Percentiles rank a stretch among this genome's conserved stretches.
These are phyloP conservation scores for Lophium mytilinum DNA, from an alignment of 495 filamentous ascomycete genomes.

Conservation along the genomic window DNA sequence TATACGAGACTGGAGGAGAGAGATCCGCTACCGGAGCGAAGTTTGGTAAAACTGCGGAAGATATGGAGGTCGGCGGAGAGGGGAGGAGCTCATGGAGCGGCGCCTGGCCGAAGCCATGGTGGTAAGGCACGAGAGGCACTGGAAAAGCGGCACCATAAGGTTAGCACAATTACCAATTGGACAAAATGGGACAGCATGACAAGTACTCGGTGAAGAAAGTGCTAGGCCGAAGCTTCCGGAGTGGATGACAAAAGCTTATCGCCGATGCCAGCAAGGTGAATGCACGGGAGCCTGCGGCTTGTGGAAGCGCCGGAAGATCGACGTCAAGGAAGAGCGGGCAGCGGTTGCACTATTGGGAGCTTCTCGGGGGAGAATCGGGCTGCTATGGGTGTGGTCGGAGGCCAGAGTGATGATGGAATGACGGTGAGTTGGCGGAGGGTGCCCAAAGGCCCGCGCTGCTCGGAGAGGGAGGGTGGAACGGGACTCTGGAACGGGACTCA, in stretches of 20 bases:
- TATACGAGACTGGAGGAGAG: background rate
- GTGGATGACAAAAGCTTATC: conserved; percentile 19
- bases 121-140: conserved; percentile 24
- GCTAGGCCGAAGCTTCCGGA: conserved; percentile 9
- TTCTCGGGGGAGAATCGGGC: background rate
- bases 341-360: background rate
- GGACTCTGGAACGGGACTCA: too few species aligned
- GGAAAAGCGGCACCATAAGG: conserved; percentile 5
- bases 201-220: background rate
- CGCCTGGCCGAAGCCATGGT: conserved; percentile 23
- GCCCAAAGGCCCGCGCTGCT: too few species aligned
- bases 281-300: background rate
- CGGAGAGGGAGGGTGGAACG: too few species aligned
- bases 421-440: background rate
- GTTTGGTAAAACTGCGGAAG: conserved; percentile 8
- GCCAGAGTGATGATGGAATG: background rate
- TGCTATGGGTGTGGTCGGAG: background rate
- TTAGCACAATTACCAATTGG: conserved; percentile 17
- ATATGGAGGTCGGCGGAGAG: background rate
- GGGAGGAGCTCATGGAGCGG: conserved; percentile 14
- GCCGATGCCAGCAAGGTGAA: background rate
- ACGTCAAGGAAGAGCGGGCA: background rate
- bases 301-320: conserved; percentile 21
- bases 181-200: background rate
- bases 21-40: conserved; percentile 13